Percentiles rank a stretch among this genome's conserved stretches.
Evolutionary conservation across 139 green algal species (phyloP).

Genomic region (Chlorella sp.): DNA sequence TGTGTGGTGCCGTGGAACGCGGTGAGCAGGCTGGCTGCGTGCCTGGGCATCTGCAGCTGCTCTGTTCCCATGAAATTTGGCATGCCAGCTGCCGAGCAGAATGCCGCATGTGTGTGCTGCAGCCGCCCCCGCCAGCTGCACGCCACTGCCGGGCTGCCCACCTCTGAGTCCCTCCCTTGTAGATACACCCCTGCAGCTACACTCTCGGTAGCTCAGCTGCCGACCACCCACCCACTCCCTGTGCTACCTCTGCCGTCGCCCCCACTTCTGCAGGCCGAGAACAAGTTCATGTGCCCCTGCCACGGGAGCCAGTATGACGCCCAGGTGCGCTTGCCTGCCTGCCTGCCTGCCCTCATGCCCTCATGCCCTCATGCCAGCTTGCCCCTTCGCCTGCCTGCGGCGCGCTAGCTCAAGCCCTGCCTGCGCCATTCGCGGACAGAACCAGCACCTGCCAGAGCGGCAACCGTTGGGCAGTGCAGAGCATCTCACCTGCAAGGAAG

Average conservation of each 20-base stretch:
- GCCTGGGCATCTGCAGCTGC: background rate
- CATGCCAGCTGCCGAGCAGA: background rate
- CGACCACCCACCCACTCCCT: background rate
- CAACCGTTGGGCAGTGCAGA: too few relatives aligned
- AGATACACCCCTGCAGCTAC: too few relatives aligned
- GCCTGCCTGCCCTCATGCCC: background rate
- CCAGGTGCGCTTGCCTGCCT: conserved; percentile 71
- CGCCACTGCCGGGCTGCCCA: too few relatives aligned
- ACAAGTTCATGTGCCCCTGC: conserved; percentile 99
- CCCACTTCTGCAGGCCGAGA: conserved; percentile 80
- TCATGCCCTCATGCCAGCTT: background rate
- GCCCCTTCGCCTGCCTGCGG: too few relatives aligned
- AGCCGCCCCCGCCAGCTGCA: background rate
- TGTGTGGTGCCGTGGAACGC: conserved; percentile 99
- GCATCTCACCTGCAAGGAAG: too few relatives aligned
- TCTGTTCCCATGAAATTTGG: background rate
- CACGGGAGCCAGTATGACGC: conserved; percentile 98
- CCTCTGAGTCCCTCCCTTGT: background rate
- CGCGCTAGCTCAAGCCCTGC: too few relatives aligned
- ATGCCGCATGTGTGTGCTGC: background rate
- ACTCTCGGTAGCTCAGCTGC: background rate
- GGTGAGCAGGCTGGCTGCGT: conserved; percentile 50
- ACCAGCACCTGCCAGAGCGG: too few relatives aligned
- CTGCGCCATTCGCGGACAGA: too few relatives aligned
- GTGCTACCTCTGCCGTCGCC: background rate